Base-by-base conservation (phyloP, 2,329 filamentous ascomycete species). In the Stachybotrys elegans region DNA sequence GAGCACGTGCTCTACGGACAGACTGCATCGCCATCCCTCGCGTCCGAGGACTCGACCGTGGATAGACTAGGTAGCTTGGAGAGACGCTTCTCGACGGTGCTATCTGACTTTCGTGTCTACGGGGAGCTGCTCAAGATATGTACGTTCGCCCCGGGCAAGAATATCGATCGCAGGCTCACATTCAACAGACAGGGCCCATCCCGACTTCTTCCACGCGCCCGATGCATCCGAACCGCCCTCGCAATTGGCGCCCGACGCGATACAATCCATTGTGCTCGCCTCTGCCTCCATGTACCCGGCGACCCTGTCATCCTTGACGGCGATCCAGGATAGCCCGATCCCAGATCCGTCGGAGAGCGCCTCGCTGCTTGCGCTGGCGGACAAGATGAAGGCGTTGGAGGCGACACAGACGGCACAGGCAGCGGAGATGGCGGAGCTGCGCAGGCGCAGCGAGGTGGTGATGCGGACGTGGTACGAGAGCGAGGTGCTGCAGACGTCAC, bases 381-480 rank as follows among this genome's bases (percentile, higher is more conserved):
- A 82, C 8, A 73, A 81, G 37, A 83, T 89, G 67, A 76, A 75
- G 51, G 76, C 73, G 17, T 65, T 81, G 16, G 76, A 80, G 49
- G 71, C 74, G 0, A 75, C 75, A 4, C 85, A 89, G 56, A 60
- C 75, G 17, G 72, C 77, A 14, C 84, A 88, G 62, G 72, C 64
- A 31, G 71, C 72, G 39, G 79, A 84, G 61, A 77, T 87, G 49
- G 77, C 76, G 19, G 78, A 78, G 60, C 73, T 86, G 58, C 75
- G 80, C 59, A 75, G 67, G 49, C 75, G 74, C 51, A 91, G 77
- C 66, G 86, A 81, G 62, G 61, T 62, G 49, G 68, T 78, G 20
- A 65, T 89, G 47, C 76, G 83, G 51, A 65, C 71, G 27, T 94
- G 88, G 84, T 90, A 92, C 63, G 83, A 90, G 60, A 69, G 79